phyloP scores from a whole-genome alignment of 352 stramenopile genomes.

The Phytophthora quininea region DNA sequence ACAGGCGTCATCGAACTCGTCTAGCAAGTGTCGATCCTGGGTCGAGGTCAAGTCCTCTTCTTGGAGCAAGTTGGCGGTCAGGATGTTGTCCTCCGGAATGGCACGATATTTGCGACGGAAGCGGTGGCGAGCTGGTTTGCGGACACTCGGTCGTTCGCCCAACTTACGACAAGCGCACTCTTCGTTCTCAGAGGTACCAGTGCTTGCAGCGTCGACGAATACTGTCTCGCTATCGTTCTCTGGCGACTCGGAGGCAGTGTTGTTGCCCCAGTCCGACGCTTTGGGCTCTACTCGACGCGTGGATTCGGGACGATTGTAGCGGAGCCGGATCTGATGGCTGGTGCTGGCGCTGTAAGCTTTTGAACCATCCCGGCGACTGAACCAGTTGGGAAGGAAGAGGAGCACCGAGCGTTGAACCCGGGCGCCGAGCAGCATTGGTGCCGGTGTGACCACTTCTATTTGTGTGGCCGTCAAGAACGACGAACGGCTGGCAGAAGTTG shows the following conservation, averaged over 20 bases:
- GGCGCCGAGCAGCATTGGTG: slow-evolving; percentile 11
- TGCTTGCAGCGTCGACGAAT: slow-evolving; percentile 32
- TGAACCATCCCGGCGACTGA: slow-evolving; percentile 39
- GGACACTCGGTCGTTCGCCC: slow-evolving; percentile 27
- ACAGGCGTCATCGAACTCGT: slow-evolving; percentile 37
- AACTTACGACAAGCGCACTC: slow-evolving; percentile 41
- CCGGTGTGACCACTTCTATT: slow-evolving; percentile 16
- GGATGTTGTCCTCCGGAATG: slow-evolving; percentile 41
- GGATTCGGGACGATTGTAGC: slow-evolving; percentile 5
- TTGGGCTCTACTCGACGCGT: background rate
- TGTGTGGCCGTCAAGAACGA: slow-evolving; percentile 36
- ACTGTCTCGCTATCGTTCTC: slow-evolving; percentile 21
- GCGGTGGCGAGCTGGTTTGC: slow-evolving; percentile 34
- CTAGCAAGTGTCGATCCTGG: slow-evolving; percentile 32
- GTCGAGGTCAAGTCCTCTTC: slow-evolving; percentile 36
- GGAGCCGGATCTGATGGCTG: slow-evolving; percentile 24
- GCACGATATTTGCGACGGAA: slow-evolving; percentile 41
- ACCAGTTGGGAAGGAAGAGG: slow-evolving; percentile 37
- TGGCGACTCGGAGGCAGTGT: slow-evolving; percentile 17
- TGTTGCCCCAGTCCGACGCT: slow-evolving; percentile 19
- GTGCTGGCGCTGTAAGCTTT: slow-evolving; percentile 33
- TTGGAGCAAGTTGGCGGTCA: slow-evolving; percentile 39
- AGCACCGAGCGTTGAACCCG: slow-evolving; percentile 31
- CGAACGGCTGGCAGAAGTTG: slow-evolving; percentile 39
- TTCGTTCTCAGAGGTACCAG: slow-evolving; percentile 22